Base-by-base conservation (phyloP, 495 filamentous ascomycete genomes). In the Letharia lupina region DNA sequence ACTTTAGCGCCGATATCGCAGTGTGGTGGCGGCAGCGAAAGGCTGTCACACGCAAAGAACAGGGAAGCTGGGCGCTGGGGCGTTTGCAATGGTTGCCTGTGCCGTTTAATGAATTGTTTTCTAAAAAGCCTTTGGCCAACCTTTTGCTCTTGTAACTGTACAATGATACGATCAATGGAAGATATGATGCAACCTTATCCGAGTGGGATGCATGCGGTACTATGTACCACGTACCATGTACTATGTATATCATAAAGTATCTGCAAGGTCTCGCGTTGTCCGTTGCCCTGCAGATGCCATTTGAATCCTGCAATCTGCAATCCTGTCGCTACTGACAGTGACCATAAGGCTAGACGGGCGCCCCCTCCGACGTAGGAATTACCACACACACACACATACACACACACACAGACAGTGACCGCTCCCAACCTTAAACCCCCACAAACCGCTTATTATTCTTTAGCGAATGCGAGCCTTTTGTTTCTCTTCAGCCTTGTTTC, bases 1-100 rank as follows among this genome's bases (percentile, higher is more conserved):
- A 57, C 54, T 57, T 37, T 57, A 57, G 54, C 54, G 54, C 54
- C 15, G 54, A 57, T 37, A 37, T 28, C 50, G 50, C 50, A 54
- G 28, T 54, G 28, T 13, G 28, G 50, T 54, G 50, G 50, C 54
- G 39, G 54, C 54, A 57, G 31, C 4, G 18, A 35, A 37, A 11
- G 33, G 54, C 54, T 57, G 54, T 37, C 54, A 57, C 54, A 57
- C 39, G 54, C 31, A 33, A 57, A 57, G 33, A n/a, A 18, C 15
- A 33, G 54, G 54, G 54, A 37, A 57, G 54, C 54, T 57, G 54
- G 54, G 54, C 54, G 54, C 54, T 57, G 54, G 54, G 54, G 54
- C 54, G 54, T 57, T 33, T 33, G 50, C 6, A 57, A 57, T 57
- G 33, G 54, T 57, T 57, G 54, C 54, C 54, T 57, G 33, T 57